Percentiles rank a stretch among this genome's conserved stretches.
phyloP scores from a whole-genome alignment of 495 filamentous ascomycete genomes.

The Letharia columbiana region DNA sequence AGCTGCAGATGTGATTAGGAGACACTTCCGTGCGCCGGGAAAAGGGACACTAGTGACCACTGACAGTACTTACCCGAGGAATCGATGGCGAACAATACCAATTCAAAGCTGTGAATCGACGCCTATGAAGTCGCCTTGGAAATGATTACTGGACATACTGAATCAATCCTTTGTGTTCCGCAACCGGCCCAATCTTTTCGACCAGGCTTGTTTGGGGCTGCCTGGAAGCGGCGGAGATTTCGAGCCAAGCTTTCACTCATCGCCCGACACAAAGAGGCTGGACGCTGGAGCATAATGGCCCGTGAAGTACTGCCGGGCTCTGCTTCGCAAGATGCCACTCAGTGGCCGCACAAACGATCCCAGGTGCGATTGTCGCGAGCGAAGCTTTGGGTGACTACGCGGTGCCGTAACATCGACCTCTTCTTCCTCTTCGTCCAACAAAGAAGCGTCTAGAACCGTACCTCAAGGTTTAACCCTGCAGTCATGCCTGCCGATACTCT shows the following conservation, averaged over 20 bases:
- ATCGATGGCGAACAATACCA: background rate
- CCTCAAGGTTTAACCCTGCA: background rate
- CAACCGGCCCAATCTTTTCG: background rate
- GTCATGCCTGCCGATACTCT: background rate
- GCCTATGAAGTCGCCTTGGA: background rate
- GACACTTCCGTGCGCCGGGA: background rate
- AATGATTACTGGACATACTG: background rate
- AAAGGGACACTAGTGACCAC: background rate
- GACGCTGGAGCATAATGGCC: background rate
- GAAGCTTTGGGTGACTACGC: background rate
- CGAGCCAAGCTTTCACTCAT: background rate
- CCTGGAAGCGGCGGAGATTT: background rate
- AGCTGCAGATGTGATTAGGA: background rate
- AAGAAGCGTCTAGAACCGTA: background rate
- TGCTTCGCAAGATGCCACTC: background rate
- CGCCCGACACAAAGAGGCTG: background rate
- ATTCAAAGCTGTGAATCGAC: background rate
- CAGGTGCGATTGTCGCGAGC: background rate
- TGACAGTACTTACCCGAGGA: background rate
- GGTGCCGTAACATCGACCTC: background rate
- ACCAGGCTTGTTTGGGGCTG: background rate
- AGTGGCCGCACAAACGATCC: background rate
- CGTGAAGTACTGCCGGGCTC: background rate
- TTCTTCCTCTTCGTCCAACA: background rate
- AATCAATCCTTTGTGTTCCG: background rate